Percentiles rank a stretch among this genome's conserved stretches.
Conservation (phyloP, 805 yeast genomes). For the Scheffersomyces amazonensis region DNA sequence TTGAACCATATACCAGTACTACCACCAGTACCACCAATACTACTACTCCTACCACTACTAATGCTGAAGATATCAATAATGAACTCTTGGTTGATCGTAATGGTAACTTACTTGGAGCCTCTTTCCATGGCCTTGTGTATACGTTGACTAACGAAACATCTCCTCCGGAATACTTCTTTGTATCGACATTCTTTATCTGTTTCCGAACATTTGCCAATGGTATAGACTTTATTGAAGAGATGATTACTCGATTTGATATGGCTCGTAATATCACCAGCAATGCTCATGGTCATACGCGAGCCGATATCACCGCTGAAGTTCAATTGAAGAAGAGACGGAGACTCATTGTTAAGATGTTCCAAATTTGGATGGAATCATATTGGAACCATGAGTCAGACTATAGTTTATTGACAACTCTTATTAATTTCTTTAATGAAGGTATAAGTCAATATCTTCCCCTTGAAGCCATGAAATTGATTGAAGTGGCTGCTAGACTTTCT, state of each 20-base stretch:
- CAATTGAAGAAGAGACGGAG: constrained; percentile 58
- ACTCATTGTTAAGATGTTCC: constrained; percentile 65
- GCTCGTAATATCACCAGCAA: constrained; percentile 22
- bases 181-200: constrained; percentile 73
- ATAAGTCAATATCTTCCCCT: constrained; percentile 59
- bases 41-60: constrained; percentile 4
- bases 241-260: constrained; percentile 64
- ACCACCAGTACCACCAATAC: constrained; percentile 8
- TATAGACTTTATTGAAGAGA: constrained; percentile 62
- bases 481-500: constrained; percentile 58
- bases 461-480: constrained; percentile 61
- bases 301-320: constrained; percentile 25
- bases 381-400: constrained; percentile 72
- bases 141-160: constrained; percentile 63
- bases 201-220: constrained; percentile 72
- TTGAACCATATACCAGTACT: constrained; percentile 26
- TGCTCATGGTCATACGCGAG: constrained; percentile 3
- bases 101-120: constrained; percentile 61
- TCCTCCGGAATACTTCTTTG: constrained; percentile 65
- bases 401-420: constrained; percentile 59
- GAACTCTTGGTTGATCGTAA: constrained; percentile 54
- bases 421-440: constrained; percentile 79
- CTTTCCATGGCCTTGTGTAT: constrained; percentile 64
- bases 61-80: constrained; percentile 18
- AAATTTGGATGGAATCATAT: constrained; percentile 85